Conservation (phyloP, 306 rosid genomes). For the Biancaea sappan region DNA sequence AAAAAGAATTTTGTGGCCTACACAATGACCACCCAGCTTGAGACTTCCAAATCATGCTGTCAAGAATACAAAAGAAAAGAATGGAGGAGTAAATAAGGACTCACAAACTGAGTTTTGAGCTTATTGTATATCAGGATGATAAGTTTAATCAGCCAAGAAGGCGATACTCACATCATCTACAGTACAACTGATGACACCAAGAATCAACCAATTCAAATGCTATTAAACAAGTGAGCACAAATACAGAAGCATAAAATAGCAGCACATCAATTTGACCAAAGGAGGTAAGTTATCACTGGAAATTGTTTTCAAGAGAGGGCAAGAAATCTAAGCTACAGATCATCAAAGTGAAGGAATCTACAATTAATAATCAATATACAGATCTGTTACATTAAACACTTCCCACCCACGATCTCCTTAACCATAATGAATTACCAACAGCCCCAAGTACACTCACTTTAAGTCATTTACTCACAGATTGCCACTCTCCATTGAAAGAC, state of each 20-base stretch:
- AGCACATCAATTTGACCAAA: neutral
- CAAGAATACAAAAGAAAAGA: slow-evolving; percentile 33
- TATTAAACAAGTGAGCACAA: slow-evolving; percentile 24
- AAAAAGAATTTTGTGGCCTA: slow-evolving; percentile 18
- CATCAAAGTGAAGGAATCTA: neutral
- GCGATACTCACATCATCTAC: neutral
- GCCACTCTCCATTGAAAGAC: slow-evolving; percentile 19
- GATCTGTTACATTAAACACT: slow-evolving; percentile 12
- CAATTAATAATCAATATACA: neutral
- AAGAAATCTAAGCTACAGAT: neutral
- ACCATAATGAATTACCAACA: slow-evolving; percentile 18
- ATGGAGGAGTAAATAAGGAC: slow-evolving; percentile 21
- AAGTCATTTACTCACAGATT: slow-evolving; percentile 32
- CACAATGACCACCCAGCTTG: slow-evolving; percentile 5
- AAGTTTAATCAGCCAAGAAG: neutral
- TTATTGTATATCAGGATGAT: neutral
- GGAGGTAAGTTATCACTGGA: neutral
- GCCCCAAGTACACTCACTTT: slow-evolving; percentile 1
- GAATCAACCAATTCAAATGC: slow-evolving; percentile 5
- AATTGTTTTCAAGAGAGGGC: neutral
- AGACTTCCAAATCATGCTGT: slow-evolving; percentile 27
- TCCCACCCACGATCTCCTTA: slow-evolving; percentile 19
- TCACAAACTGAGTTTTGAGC: neutral
- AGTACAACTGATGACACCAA: neutral
- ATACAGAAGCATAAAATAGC: slow-evolving; percentile 14